Base-by-base conservation (phyloP, 345 rosid genomes). In the Eucalyptus coolabah region DNA sequence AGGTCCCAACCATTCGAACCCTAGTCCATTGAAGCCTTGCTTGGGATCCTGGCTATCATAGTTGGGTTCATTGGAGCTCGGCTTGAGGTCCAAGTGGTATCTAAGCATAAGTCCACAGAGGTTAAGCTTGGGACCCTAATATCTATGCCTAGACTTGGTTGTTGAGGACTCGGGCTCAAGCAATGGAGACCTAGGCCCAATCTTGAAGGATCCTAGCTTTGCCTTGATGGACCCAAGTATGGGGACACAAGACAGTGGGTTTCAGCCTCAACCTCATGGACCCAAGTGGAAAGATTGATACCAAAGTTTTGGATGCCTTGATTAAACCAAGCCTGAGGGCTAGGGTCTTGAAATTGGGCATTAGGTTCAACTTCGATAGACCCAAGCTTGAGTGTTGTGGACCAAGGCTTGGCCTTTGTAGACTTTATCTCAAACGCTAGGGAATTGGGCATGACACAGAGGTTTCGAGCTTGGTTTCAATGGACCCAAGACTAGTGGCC, bases 221-320 rank as follows among this genome's bases (percentile, higher is more conserved):
- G 30, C 63, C 63, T 56, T 23, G 13, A 56, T 56, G 1, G 6
- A 56, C 7, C 14, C 6, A 56, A 26, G 30, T 56, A 56, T 2
- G 30, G 30, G n/a, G n/a, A n/a, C n/a, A n/a, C n/a, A n/a, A n/a
- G n/a, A n/a, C n/a, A n/a, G n/a, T n/a, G 6, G 30, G 6, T 56
- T 2, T 65, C 2, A 0, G 0, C 21, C 6, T 0, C 3, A 14
- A 3, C 21, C 37, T n/a, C 6, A 13, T n/a, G 21, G 11, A 4
- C 9, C 3, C 2, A 4, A 0, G 30, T 0, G 0, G 0, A n/a
- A n/a, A 3, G 21, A 15, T n/a, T 17, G 21, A 8, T 14, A 16
- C 11, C 19, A 30, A 14, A 16, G 37, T 60, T 4, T 0, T 0
- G 0, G 3, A 10, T 1, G 2, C 18, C 40, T 67, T 34, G 1